Evolutionary conservation across 495 filamentous ascomycete genomes (phyloP), one percentile per base, ranked within the genome.

Genomic region (Mycothermus thermophilus): DNA sequence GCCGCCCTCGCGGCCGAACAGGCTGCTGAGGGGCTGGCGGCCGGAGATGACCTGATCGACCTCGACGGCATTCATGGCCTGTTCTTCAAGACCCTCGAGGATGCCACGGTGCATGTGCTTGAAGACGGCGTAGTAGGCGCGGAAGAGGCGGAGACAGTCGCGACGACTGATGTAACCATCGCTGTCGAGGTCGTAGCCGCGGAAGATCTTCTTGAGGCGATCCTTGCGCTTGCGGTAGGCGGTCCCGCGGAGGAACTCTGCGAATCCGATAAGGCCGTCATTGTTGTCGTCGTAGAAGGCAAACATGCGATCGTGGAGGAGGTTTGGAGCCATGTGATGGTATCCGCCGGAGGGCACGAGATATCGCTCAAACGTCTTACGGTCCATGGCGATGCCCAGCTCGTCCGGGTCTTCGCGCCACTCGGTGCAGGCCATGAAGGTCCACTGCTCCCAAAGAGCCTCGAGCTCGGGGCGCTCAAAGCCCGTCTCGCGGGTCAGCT

Each of bases 261-360:
- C 73, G 45, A 96, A 95, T n/a, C 83, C 81, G 46, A 99, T 93
- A 8, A 92, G 59, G 7, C 79, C 83, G 47, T 96, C 82, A 21
- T 72, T 66, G 48, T 96, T 83, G 26, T 76, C 80, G 48, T 96
- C 92, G 54, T 93, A 99, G 54, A 94, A 95, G 21, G 80, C 73
- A 59, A 99, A 99, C 71, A 93, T 82, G 37, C 90, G 79, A 59
- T 96, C 87, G 47, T 93, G 87, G 27, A 96, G 80, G 3, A 94
- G 66, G 55, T 88, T 94, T 4, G 88, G 84, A 4, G 80, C 69
- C 8, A 79, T 74, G 10, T 80, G 77, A 20, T 77, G 68, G 38
- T 72, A 69, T n/a, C 80, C 76, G 3, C 75, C 79, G 24, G 80
- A 80, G 1, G 86, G 88, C 2, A 90, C 72, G 37, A 97, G 79